A percentile compares a stretch with the other conserved stretches of the same genome.
Conservation (phyloP, 495 filamentous ascomycete genomes). For the Daldinia bambusicola region DNA sequence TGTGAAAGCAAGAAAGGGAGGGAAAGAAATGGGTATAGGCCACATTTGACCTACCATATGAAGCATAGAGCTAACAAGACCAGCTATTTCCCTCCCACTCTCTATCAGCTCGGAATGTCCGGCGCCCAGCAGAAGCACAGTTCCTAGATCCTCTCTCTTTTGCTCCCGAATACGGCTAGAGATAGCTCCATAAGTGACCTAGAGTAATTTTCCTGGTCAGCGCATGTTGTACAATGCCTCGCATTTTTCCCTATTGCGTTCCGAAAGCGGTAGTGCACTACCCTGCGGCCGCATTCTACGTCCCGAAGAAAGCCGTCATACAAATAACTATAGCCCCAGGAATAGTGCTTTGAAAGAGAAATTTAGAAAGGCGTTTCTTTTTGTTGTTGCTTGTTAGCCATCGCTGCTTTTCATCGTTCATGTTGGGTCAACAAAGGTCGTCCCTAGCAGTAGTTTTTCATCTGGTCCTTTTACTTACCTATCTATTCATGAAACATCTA, state of each 20-base stretch:
- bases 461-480: conserved; percentile 20
- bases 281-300: conserved; percentile 36
- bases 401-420: conserved; percentile 16
- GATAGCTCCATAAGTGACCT: conserved; percentile 40
- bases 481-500: conserved; percentile 15
- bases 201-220: conserved; percentile 27
- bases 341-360: conserved; percentile 35
- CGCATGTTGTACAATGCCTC: conserved; percentile 26
- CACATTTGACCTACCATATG: neutral
- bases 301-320: conserved; percentile 43
- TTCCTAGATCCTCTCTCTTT: conserved; percentile 21
- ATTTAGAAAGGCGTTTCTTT: conserved; percentile 34
- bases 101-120: conserved; percentile 42
- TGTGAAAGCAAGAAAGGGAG: conserved; percentile 1
- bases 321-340: conserved; percentile 48
- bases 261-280: conserved; percentile 47
- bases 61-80: conserved; percentile 9
- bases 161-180: conserved; percentile 45
- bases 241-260: conserved; percentile 37
- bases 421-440: conserved; percentile 43
- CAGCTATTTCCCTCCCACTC: conserved; percentile 4
- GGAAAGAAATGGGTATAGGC: conserved; percentile 6
- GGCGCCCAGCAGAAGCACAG: conserved; percentile 35
- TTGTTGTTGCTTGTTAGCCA: conserved; percentile 37
- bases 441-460: conserved; percentile 32